A percentile compares a stretch with the other conserved stretches of the same genome.
phyloP scores from a whole-genome alignment of 148 eudicot species.

The Rhododendron henanense region DNA sequence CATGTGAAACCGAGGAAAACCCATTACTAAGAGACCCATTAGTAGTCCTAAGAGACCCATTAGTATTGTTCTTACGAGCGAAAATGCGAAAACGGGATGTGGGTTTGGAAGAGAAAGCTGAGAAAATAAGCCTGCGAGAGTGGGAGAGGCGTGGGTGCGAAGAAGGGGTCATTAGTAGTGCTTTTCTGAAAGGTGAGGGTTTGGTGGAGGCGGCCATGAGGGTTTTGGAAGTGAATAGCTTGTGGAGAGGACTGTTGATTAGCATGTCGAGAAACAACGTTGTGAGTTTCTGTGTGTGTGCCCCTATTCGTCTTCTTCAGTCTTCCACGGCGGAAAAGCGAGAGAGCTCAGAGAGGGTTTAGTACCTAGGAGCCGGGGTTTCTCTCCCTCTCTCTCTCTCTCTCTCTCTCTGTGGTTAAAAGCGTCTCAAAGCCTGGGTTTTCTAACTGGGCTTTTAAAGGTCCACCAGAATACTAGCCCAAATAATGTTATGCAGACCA shows the following conservation, averaged over 20 bases:
- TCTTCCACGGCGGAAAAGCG: constrained; percentile 1
- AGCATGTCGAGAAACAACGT: background rate
- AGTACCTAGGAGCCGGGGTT: background rate
- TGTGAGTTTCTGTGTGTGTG: background rate
- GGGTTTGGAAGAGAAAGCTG: constrained; percentile 10
- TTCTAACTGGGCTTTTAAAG: no score
- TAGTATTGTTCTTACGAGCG: constrained; percentile 6
- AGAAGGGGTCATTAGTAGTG: background rate
- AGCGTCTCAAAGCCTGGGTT: no score
- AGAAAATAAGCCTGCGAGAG: constrained; percentile 9
- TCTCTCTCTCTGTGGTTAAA: no score
- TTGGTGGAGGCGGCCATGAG: constrained; percentile 12
- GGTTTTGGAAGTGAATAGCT: constrained; percentile 2
- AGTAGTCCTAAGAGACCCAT: constrained; percentile 1
- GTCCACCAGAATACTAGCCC: no score
- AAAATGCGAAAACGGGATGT: constrained; percentile 15
- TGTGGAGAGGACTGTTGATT: constrained; percentile 9
- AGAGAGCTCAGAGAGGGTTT: background rate
- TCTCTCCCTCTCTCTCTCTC: background rate
- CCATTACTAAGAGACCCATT: constrained; percentile 16
- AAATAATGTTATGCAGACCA: no score
- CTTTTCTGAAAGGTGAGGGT: background rate
- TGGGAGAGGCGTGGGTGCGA: constrained; percentile 7
- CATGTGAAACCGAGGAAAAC: constrained; percentile 26
- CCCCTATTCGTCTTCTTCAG: background rate